Evolutionary conservation across 345 rosid species (phyloP), one percentile per base, ranked within the genome.

Genomic region (Linum tenue): DNA sequence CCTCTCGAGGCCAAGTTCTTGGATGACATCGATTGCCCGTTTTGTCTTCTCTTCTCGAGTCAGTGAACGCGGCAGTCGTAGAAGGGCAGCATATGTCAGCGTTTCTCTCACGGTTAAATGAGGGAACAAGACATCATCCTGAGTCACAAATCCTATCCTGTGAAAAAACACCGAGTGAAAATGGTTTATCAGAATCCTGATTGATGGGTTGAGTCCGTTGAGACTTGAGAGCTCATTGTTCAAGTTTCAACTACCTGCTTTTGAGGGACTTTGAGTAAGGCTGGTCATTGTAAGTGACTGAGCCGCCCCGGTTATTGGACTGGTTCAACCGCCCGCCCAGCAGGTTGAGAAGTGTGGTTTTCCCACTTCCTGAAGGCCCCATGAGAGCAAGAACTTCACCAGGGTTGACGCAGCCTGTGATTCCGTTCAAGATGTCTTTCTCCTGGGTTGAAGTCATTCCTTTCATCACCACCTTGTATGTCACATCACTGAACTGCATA

Each of bases 341-440:
- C 63, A 94, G 78, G 75, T 77, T 94, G 67, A 94, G 77, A 43
- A 94, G 90, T 39, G 95, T 76, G 5, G 99, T 90, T 77, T 94
- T 94, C 35, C 99, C 99, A 74, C 99, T 90, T 60, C 99, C 99
- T 8, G 99, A 94, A 65, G 99, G 99, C 65, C 99, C 99, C 99
- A 94, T 90, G 56, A 94, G 95, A 3, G 99, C 99, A 51, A 94
- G 77, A 65, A 94, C 95, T 78, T 94, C 96, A 42, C 99, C 96
- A 0, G 99, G 97, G 77, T 50, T 76, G 5, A 83, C 99, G 8
- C 85, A 79, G 31, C 99, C 99, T 3, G 76, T 74, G 22, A 94
- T 88, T 50, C 99, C 97, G 74, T 66, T 78, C 83, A 94, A 67
- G 44, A 90, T 88, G 22, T 86, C 83, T 77, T 83, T 90, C 68